phyloP scores from a whole-genome alignment of 192 early-diverging fungal genomes.

The Dissophora ornata region DNA sequence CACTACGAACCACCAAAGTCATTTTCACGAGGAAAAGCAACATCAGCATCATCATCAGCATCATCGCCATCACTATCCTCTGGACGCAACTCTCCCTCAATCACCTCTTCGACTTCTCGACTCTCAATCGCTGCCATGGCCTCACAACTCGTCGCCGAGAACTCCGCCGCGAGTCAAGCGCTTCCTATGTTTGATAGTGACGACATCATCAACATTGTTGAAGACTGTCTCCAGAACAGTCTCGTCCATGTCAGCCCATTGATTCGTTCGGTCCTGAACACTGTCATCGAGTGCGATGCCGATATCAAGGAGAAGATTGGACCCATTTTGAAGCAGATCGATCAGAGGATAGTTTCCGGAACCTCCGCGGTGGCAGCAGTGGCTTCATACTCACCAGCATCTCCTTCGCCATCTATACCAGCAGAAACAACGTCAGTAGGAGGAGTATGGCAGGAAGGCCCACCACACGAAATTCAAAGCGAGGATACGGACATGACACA shows the following conservation, averaged over 20 bases:
- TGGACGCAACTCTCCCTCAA: constrained; percentile 4
- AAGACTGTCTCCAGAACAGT: constrained; percentile 42
- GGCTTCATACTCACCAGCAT: background rate
- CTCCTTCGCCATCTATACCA: background rate
- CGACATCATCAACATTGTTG: constrained; percentile 46
- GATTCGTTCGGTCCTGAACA: constrained; percentile 44
- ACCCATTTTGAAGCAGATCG: constrained; percentile 33
- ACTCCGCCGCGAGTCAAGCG: constrained; percentile 16
- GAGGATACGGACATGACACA: constrained; percentile 8
- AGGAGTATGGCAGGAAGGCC: constrained; percentile 6
- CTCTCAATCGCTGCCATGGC: constrained; percentile 33
- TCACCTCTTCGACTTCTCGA: constrained; percentile 8
- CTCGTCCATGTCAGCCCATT: constrained; percentile 37
- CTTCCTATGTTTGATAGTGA: constrained; percentile 37
- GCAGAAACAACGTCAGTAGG: background rate
- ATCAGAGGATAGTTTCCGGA: constrained; percentile 34
- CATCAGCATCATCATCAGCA: background rate
- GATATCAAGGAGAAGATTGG: constrained; percentile 45
- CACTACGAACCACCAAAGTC: constrained; percentile 20
- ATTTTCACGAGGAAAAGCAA: background rate
- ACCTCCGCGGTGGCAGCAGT: background rate
- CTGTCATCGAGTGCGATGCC: constrained; percentile 42
- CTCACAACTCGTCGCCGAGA: constrained; percentile 26
- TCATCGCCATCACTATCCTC: constrained; percentile 16
- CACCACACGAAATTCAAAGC: background rate